phyloP scores from a whole-genome alignment of 2,329 filamentous ascomycete genomes.

The Davidsoniella neocaledoniae region DNA sequence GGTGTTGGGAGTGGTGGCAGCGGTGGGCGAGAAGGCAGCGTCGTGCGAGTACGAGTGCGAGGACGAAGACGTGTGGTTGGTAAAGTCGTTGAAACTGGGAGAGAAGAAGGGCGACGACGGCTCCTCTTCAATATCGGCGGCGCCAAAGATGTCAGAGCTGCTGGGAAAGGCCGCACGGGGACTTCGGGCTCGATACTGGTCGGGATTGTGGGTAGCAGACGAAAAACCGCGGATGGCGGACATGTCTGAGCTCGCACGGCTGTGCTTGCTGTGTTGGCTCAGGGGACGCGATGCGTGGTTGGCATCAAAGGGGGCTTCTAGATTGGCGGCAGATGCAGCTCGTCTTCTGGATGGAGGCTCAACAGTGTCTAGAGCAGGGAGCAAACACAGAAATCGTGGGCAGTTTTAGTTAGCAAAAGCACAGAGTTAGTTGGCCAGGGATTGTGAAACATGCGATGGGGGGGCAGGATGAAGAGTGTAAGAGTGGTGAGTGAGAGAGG shows the following conservation, averaged over 20 bases:
- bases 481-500: not conserved
- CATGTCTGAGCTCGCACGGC: constrained; percentile 54
- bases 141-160: constrained; percentile 20
- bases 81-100: constrained; percentile 17
- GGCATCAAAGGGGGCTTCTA: constrained; percentile 35
- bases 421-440: constrained; percentile 1
- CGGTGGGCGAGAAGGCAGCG: not conserved
- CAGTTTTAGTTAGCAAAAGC: not conserved
- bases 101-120: constrained; percentile 16
- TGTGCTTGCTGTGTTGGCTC: constrained; percentile 48
- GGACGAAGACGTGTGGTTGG: not conserved
- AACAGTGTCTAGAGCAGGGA: constrained; percentile 5
- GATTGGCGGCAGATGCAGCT: constrained; percentile 44
- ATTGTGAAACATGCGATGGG: constrained; percentile 6
- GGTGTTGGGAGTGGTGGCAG: constrained; percentile 2
- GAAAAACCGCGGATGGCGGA: constrained; percentile 40
- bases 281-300: constrained; percentile 29
- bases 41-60: constrained; percentile 1
- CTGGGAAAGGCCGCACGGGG: constrained; percentile 27
- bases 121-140: constrained; percentile 22
- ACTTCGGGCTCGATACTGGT: constrained; percentile 25
- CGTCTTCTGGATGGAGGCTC: constrained; percentile 30
- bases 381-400: not conserved
- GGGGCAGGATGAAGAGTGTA: constrained; percentile 1
- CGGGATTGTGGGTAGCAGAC: constrained; percentile 27